These are phyloP conservation scores for Aspergillus sp. DNA, from an alignment of 2,329 filamentous ascomycete species.

Conservation along the genomic window DNA sequence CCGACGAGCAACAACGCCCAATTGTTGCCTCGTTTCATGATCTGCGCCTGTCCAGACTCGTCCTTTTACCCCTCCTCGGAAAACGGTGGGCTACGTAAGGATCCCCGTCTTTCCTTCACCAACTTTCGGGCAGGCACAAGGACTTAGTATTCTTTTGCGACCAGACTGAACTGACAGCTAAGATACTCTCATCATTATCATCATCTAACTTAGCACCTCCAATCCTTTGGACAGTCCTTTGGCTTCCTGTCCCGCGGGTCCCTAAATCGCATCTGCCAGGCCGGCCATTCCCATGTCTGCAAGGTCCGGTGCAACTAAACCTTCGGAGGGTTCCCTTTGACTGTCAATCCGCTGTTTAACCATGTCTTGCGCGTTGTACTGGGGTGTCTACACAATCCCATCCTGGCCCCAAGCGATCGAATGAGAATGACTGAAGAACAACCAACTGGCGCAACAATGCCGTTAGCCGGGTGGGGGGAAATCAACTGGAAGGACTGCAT, in stretches of 20 bases:
- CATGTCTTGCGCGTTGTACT: neutral
- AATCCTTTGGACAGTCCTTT: neutral
- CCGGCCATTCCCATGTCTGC: constrained; percentile 14
- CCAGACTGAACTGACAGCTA: neutral
- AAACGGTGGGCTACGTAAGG: constrained; percentile 23
- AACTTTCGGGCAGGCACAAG: constrained; percentile 16
- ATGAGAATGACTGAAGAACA: constrained; percentile 2
- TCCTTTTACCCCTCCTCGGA: constrained; percentile 28
- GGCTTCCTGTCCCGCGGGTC: neutral
- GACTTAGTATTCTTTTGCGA: neutral
- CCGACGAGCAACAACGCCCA: constrained; percentile 24
- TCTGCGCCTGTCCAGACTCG: constrained; percentile 31
- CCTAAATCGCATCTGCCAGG: constrained; percentile 2
- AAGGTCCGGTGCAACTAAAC: constrained; percentile 11
- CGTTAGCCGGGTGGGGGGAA: constrained; percentile 21
- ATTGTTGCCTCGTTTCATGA: constrained; percentile 31
- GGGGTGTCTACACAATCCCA: neutral
- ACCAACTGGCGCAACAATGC: constrained; percentile 22
- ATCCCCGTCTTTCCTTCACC: constrained; percentile 14
- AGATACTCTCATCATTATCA: neutral
- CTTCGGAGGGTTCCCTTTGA: neutral
- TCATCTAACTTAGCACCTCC: neutral
- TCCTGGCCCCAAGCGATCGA: neutral
- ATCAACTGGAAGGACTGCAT: constrained; percentile 8
- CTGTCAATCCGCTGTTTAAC: neutral